Evolutionary conservation across 2,329 filamentous ascomycete genomes (phyloP), one percentile per base, ranked within the genome.

Genomic region (Trichoderma breve): DNA sequence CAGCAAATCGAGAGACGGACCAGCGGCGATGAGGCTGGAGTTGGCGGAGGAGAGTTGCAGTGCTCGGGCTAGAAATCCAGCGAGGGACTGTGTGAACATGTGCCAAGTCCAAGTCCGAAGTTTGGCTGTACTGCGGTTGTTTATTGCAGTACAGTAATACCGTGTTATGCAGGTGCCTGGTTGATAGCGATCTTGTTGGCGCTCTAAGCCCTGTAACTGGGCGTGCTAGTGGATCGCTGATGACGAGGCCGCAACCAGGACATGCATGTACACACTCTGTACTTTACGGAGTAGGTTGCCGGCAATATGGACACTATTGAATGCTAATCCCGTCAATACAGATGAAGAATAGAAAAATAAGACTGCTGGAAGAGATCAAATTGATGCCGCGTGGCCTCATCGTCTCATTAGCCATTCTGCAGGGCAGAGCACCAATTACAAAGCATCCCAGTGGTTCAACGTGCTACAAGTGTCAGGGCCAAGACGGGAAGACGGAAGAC

Each of bases 181-280:
- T 8, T 58, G 66, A 51, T 69, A 62, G 67, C 57, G 67, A 58
- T 55, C 51, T 39, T 24, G 64, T 18, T n/a, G 26, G 67, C 34
- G 15, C 36, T 70, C 67, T 51, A 70, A 70, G 67, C 67, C 67
- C 67, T 70, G 67, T 70, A 61, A 70, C 39, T 70, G 67, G 67
- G 67, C 55, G 39, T 58, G 64, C 18, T 15, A 36, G 57, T 62
- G 57, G 66, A 51, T 68, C 53, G 26, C 65, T 68, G 63, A 60
- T 68, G 65, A 68, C 65, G 65, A 68, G 34, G 28, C 36, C 64
- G 64, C 15, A 21, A 26, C 47, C n/a, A 39, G 21, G 12, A 53
- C 61, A 64, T 47, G 36, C 39, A 60, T 60, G 57, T 60, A 53
- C 47, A 24, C 47, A 24, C 47, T 9, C 47, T 14, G n/a, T 53